Evolutionary conservation across 2,329 filamentous ascomycete genomes (phyloP), one percentile per base, ranked within the genome.

Genomic region (Beauveria rudraprayagi): DNA sequence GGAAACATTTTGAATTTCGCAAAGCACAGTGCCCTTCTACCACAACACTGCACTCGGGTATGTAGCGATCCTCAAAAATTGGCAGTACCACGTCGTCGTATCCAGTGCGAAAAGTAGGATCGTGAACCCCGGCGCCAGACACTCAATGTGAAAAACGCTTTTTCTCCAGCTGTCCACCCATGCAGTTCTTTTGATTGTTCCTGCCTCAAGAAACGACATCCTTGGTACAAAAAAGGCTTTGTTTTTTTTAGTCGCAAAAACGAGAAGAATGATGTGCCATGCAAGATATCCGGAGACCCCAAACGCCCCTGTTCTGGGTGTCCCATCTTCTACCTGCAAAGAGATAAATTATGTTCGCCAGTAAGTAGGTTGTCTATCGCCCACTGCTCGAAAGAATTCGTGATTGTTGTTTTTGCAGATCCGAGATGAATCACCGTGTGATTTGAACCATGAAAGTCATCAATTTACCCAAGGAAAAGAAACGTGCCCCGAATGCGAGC

Each of bases 261-360:
- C 73, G 75, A 71, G 71, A 72, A 72, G 69, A 73, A 76, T 72
- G 72, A 76, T 75, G 72, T 78, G 77, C 81, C 79, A 85, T 88
- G 87, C 85, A 84, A 89, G 87, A 90, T 90, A 90, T 90, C 88
- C 88, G 87, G 88, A 77, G 73, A 86, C 80, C 81, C 84, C 82
- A 83, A 86, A 90, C 88, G 86, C 87, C 86, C 84, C 78, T 80
- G 77, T 76, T 80, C 75, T 80, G 78, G 79, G 78, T 80, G 80
- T 77, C 84, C 83, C 83, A 84, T 87, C 84, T 85, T 87, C 84
- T 87, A 87, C 86, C 85, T 84, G 83, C 83, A 83, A 80, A 75
- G 74, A 73, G 67, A 57, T 60, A 74, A 71, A 73, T 71, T 70
- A 75, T 75, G 71, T 70, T 80, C 76, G 77, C 74, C 76, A 76